These are phyloP conservation scores for Gossypium trilobum DNA, from an alignment of 441 rosid species.

Conservation along the genomic window DNA sequence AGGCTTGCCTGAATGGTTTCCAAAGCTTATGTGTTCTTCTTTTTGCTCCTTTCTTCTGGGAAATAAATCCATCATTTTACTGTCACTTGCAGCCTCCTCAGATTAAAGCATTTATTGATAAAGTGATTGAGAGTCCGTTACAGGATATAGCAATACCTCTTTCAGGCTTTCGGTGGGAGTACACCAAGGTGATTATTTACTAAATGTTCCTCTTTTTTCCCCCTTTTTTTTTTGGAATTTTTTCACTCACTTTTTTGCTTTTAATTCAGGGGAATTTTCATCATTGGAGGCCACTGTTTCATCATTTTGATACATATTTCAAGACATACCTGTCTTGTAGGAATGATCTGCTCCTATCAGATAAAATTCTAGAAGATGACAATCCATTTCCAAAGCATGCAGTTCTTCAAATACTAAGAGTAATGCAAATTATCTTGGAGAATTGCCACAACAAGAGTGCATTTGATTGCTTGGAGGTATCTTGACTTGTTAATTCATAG, in stretches of 20 bases:
- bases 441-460: slow-evolving; percentile 87
- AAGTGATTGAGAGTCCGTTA: slow-evolving; percentile 92
- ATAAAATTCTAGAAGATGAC: slow-evolving; percentile 58
- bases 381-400: slow-evolving; percentile 72
- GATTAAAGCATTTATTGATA: slow-evolving; percentile 78
- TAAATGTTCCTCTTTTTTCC: slow-evolving; percentile 3
- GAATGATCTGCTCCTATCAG: slow-evolving; percentile 74
- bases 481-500: background rate
- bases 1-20: background rate
- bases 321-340: slow-evolving; percentile 72
- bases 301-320: slow-evolving; percentile 87
- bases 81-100: slow-evolving; percentile 65
- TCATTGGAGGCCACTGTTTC: slow-evolving; percentile 95
- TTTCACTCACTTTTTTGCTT: slow-evolving; percentile 24
- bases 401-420: slow-evolving; percentile 78
- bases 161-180: slow-evolving; percentile 93
- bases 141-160: slow-evolving; percentile 96
- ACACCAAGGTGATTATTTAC: slow-evolving; percentile 50
- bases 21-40: background rate
- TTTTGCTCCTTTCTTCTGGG: background rate
- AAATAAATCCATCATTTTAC: slow-evolving; percentile 12
- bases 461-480: slow-evolving; percentile 92
- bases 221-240: slow-evolving; percentile 6
- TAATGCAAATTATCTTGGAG: slow-evolving; percentile 84
- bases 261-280: slow-evolving; percentile 81